These are phyloP conservation scores for Epichloe brachyelytri DNA, from an alignment of 2,329 filamentous ascomycete species.

Conservation along the genomic window DNA sequence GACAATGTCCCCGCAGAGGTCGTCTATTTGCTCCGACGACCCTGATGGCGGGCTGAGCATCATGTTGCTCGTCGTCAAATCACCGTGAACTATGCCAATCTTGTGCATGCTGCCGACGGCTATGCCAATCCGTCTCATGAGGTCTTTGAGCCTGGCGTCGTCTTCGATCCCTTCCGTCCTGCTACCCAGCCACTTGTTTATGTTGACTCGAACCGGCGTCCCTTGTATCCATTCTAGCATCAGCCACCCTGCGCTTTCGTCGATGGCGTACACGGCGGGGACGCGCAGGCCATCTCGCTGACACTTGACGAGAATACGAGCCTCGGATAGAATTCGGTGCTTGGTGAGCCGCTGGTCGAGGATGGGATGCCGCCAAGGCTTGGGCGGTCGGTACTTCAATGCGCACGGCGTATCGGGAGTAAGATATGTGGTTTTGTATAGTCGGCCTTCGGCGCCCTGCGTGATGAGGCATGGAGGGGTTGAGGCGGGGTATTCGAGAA, in stretches of 20 bases:
- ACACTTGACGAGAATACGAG: conserved; percentile 70
- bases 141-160: conserved; percentile 38
- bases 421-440: conserved; percentile 80
- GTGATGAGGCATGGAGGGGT: conserved; percentile 58
- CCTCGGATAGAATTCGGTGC: conserved; percentile 78
- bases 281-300: conserved; percentile 68
- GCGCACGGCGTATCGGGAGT: conserved; percentile 54
- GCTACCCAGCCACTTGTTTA: conserved; percentile 55
- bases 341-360: conserved; percentile 81
- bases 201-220: conserved; percentile 50
- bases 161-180: conserved; percentile 25
- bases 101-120: conserved; percentile 68
- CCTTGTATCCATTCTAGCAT: conserved; percentile 79
- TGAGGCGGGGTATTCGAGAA: conserved; percentile 50
- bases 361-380: conserved; percentile 80
- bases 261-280: conserved; percentile 63
- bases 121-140: conserved; percentile 59
- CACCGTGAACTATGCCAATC: conserved; percentile 82
- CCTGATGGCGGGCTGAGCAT: conserved; percentile 47
- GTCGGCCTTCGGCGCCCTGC: conserved; percentile 89
- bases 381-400: conserved; percentile 82
- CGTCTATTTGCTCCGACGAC: conserved; percentile 9
- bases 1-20: conserved; percentile 60
- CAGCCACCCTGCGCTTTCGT: conserved; percentile 55
- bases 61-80: conserved; percentile 94